Evolutionary conservation across 768 basidiomycete species (phyloP).

Genomic region (Termitomyces sp.): DNA sequence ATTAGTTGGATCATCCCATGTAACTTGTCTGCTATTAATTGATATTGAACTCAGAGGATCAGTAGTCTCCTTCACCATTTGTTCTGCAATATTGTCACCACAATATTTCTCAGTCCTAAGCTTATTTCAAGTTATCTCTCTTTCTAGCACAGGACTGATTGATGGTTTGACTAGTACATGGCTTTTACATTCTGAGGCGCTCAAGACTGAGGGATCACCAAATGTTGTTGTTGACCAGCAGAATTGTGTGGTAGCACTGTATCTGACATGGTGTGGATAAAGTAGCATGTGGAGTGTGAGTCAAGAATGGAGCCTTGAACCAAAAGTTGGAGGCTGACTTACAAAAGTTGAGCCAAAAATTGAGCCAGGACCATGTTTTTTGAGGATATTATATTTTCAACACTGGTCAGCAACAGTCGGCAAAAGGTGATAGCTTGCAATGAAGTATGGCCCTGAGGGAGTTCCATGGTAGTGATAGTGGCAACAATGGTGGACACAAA

Average conservation of each 20-base stretch:
- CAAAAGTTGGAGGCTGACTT: neutral
- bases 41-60: constrained; percentile 13
- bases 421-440: neutral
- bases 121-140: constrained; percentile 20
- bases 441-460: neutral
- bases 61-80: constrained; percentile 6
- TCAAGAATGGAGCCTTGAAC: neutral
- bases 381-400: neutral
- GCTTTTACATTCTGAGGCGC: neutral
- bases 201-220: neutral
- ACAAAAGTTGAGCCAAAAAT: neutral
- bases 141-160: constrained; percentile 12
- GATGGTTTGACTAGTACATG: neutral
- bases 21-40: constrained; percentile 31
- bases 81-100: constrained; percentile 20
- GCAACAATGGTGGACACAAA: too few species aligned
- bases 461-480: too few species aligned
- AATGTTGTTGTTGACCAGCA: constrained; percentile 10
- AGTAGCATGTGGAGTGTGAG: neutral
- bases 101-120: constrained; percentile 23
- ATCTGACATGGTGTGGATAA: neutral
- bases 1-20: constrained; percentile 49
- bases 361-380: neutral
- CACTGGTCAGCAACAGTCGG: neutral
- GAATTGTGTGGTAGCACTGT: neutral